Percentiles rank a stretch among this genome's conserved stretches.
Conservation (phyloP, 306 rosid species). For the Amphicarpaea edgeworthii region DNA sequence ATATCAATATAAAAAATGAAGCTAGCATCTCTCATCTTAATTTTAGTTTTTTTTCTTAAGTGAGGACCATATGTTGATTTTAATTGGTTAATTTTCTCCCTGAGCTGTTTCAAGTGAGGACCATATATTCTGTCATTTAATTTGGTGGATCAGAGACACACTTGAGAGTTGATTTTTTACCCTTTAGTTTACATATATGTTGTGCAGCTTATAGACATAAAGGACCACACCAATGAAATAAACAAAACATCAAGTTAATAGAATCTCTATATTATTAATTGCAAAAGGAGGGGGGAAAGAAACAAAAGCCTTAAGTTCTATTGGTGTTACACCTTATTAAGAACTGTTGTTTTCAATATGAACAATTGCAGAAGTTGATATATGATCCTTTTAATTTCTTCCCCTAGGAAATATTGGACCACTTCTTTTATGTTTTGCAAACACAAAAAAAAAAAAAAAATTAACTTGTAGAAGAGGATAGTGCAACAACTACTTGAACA, state of each 20-base stretch:
- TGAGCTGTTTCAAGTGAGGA: slow-evolving; percentile 21
- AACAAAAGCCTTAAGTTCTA: slow-evolving; percentile 11
- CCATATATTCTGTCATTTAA: slow-evolving; percentile 33
- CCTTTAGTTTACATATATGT: slow-evolving; percentile 26
- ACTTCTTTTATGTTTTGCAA: slow-evolving; percentile 4
- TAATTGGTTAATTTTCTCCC: slow-evolving; percentile 2
- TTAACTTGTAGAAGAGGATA: not conserved
- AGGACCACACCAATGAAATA: slow-evolving; percentile 47
- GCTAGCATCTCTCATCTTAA: not conserved
- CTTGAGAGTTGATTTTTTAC: slow-evolving; percentile 30
- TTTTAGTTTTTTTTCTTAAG: not conserved
- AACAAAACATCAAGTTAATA: slow-evolving; percentile 29
- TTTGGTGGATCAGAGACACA: slow-evolving; percentile 27
- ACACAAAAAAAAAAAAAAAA: not conserved
- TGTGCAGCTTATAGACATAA: slow-evolving; percentile 23
- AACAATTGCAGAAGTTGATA: slow-evolving; percentile 30
- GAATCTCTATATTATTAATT: slow-evolving; percentile 26
- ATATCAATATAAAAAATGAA: not conserved
- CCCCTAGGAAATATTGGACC: slow-evolving; percentile 42
- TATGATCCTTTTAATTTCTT: slow-evolving; percentile 26
- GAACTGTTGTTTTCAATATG: slow-evolving; percentile 25
- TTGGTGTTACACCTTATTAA: slow-evolving; percentile 37
- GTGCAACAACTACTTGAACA: slow-evolving; percentile 29
- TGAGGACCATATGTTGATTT: slow-evolving; percentile 2
- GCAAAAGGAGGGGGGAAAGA: slow-evolving; percentile 16